Base-by-base conservation (phyloP, 108 stramenopile genomes). In the Aurantiochytrium sp. region DNA sequence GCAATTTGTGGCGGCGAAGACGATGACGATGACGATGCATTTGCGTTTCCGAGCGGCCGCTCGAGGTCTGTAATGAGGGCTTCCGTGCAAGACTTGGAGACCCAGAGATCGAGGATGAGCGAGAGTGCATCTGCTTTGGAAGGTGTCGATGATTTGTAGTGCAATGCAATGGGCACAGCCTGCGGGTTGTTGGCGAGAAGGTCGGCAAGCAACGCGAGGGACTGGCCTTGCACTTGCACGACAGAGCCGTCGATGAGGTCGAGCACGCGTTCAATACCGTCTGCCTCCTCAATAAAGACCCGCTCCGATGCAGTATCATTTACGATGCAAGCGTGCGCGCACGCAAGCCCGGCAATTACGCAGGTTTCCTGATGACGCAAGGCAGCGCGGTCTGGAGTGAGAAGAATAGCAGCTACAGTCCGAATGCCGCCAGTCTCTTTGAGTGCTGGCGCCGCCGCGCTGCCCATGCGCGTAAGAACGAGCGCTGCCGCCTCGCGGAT, bases 81-180 rank as follows among this genome's bases (percentile, higher is more conserved):
- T 10, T 69, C 64, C 10, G 64, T 69, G 4, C 64, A 69, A 3
- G 76, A 83, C 45, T 23, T 45, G 6, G 76, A 83, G 1, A 83
- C 51, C 76, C 76, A 83, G 51, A 83, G 76, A 83, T 83, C 76
- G 28, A 83, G 76, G 25, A 83, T 53, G 23, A 83, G 51, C 51
- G 45, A 53, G 25, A 83, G n/a, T 1, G 76, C 76, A 23, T 83
- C 64, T 10, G 64, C 49, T 35, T 53, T 83, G 51, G 23, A 12
- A 12, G 76, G 10, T 8, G 21, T 18, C 8, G 45, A 12, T 1
- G 76, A 83, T 18, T 53, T 53, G 49, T 53, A 83, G 19, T 83
- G 76, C 18, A 83, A 12, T 6, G 51, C 51, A 23, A 83, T 53
- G 19, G 45, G 49, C n/a, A 83, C 76, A 6, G 76, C 51, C 16